Conservation (phyloP, 116 monocot genomes). For the Phalaenopsis hybrid region DNA sequence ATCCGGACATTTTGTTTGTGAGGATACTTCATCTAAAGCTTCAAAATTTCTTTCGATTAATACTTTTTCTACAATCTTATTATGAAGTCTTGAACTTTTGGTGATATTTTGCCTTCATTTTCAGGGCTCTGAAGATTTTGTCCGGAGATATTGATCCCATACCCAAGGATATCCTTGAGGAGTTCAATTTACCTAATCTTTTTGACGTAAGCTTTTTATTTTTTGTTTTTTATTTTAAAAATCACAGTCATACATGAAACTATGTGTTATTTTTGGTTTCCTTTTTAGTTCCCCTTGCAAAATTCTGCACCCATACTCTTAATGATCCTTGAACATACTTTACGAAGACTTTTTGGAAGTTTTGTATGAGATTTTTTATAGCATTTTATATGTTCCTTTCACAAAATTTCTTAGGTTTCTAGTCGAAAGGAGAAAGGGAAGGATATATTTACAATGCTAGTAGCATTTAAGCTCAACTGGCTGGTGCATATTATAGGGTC, state of each 20-base stretch:
- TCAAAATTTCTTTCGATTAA: neutral
- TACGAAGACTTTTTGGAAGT: constrained; percentile 45
- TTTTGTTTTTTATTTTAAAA: neutral
- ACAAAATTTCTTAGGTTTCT: neutral
- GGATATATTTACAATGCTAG: constrained; percentile 2
- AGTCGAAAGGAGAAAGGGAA: neutral
- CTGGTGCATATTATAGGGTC: no score
- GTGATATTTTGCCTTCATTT: constrained; percentile 6
- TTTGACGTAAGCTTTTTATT: constrained; percentile 51
- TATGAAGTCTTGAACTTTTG: neutral
- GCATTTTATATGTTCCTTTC: neutral
- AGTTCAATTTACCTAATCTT: constrained; percentile 74
- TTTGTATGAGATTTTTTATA: neutral
- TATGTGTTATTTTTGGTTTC: neutral
- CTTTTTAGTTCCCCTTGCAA: neutral
- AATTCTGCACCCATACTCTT: constrained; percentile 72
- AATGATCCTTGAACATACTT: constrained; percentile 52
- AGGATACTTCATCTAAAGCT: neutral
- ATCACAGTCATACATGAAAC: neutral
- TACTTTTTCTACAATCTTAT: neutral
- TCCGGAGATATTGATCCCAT: constrained; percentile 77
- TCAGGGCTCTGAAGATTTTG: constrained; percentile 64
- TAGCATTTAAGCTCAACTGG: neutral
- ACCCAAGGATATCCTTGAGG: constrained; percentile 56
- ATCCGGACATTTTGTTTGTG: neutral